Base-by-base conservation (phyloP, 495 filamentous ascomycete genomes). In the Tetracladium setigerum region DNA sequence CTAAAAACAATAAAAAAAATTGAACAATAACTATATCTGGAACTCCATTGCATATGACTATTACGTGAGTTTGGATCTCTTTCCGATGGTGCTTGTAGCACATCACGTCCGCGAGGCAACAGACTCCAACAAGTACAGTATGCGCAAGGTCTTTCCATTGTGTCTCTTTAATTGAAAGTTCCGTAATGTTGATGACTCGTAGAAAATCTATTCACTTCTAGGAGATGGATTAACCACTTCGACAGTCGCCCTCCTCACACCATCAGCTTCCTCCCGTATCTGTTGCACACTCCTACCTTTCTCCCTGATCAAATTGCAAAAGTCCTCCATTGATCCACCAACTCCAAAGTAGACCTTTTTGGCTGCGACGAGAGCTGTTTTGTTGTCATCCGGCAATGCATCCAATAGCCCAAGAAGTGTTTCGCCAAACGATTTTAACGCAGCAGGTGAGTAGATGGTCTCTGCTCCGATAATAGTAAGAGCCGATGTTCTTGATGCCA, bases 291-390 rank as follows among this genome's bases (percentile, higher is more conserved):
- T 62, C 8, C 69, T 77, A 16, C 78, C 79, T 22, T 73, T 67
- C 16, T 62, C 70, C 44, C 68, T 62, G 47, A 87, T 68, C 50
- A 76, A 74, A 27, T 73, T 65, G 41, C 89, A 72, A 60, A 98
- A 95, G 57, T 91, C 89, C 62, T 91, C 84, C 35, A 98, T 78
- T 15, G 89, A 88, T 15, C 92, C 92, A 2, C 92, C 92, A 45
- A 98, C 92, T 4, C 92, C 92, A 59, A 98, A 98, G 63, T 98
- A 98, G 2, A 96, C 79, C 63, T 81, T 79, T 69, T 98, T 98
- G 2, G 92, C 92, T 4, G 81, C 92, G 1, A 98, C 71, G n/a
- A 95, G 62, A 5, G 87, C 88, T 46, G 72, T 76, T 27, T 76
- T 77, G 32, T 56, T 57, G 1, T 63, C 58, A 5, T 51, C 64